A percentile compares a stretch with the other conserved stretches of the same genome.
Evolutionary conservation across 192 early-diverging fungal species (phyloP).

Genomic region (Neocallimastix lanati): DNA sequence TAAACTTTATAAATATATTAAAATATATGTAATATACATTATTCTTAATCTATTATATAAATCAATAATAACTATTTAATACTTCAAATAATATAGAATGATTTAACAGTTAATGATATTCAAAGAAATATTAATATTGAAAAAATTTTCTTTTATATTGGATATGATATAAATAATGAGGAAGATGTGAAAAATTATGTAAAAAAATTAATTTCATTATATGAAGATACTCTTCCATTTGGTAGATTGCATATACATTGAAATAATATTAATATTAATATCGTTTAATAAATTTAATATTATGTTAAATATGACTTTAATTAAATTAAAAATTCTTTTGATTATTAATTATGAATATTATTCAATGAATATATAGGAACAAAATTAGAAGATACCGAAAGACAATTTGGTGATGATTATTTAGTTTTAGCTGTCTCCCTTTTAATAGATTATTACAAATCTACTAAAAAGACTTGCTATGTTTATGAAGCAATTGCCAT

Average conservation of each 20-base stretch:
- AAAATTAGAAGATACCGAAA: slow-evolving; percentile 43
- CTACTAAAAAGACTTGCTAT: background rate
- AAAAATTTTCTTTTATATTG: background rate
- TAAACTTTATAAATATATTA: too few relatives aligned
- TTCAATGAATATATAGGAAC: slow-evolving; percentile 16
- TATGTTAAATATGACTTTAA: too few relatives aligned
- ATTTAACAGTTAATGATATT: slow-evolving; percentile 3
- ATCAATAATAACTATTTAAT: too few relatives aligned
- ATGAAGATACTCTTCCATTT: slow-evolving; percentile 18
- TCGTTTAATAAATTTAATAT: too few relatives aligned
- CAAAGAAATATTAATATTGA: slow-evolving; percentile 4
- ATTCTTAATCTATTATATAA: too few relatives aligned
- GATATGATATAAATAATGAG: background rate
- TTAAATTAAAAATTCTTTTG: too few relatives aligned
- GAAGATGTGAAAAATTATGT: slow-evolving; percentile 8
- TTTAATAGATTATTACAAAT: slow-evolving; percentile 25
- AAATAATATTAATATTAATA: too few relatives aligned
- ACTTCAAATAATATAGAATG: slow-evolving; percentile 4
- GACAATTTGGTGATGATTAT: slow-evolving; percentile 66
- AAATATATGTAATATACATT: too few relatives aligned
- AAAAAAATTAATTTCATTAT: slow-evolving; percentile 14
- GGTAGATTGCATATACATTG: slow-evolving; percentile 9
- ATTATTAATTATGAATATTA: too few relatives aligned
- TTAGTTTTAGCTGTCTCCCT: slow-evolving; percentile 38
- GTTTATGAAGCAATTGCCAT: slow-evolving; percentile 28